Conservation (phyloP, 805 yeast genomes). For the Pichia heedii region DNA sequence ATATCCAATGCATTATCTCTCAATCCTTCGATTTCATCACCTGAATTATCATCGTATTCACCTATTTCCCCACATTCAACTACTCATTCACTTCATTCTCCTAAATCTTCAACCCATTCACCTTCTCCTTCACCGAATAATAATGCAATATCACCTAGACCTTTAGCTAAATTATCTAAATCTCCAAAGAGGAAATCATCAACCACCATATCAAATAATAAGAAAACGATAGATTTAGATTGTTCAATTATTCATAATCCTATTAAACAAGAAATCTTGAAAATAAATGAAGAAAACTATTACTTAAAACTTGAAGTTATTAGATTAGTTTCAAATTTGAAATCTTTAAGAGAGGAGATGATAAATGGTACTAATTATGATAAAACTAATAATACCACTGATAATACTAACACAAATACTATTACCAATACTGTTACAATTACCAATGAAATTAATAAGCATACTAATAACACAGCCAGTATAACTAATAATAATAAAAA, state of each 20-base stretch:
- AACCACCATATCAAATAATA: background rate
- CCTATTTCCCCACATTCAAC: background rate
- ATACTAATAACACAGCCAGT: background rate
- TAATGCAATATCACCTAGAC: constrained; percentile 3
- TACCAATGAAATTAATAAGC: background rate
- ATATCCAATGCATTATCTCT: constrained; percentile 24
- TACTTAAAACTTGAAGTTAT: constrained; percentile 35
- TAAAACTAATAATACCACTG: background rate
- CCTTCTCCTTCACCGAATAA: constrained; percentile 1
- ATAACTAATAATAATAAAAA: background rate
- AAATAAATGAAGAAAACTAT: constrained; percentile 38
- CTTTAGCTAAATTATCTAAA: background rate
- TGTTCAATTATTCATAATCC: constrained; percentile 23
- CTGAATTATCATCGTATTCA: background rate
- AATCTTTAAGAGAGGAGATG: constrained; percentile 23
- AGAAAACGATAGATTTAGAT: constrained; percentile 13
- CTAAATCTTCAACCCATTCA: background rate
- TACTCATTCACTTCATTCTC: background rate
- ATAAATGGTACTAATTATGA: too few relatives aligned
- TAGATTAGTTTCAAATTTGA: constrained; percentile 36
- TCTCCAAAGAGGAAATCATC: background rate
- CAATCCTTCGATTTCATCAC: background rate
- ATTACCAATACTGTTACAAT: background rate
- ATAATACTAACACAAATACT: constrained; percentile 1
- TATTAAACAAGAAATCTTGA: constrained; percentile 31